phyloP scores from a whole-genome alignment of 352 stramenopile species.

The Phytophthora tubulina region DNA sequence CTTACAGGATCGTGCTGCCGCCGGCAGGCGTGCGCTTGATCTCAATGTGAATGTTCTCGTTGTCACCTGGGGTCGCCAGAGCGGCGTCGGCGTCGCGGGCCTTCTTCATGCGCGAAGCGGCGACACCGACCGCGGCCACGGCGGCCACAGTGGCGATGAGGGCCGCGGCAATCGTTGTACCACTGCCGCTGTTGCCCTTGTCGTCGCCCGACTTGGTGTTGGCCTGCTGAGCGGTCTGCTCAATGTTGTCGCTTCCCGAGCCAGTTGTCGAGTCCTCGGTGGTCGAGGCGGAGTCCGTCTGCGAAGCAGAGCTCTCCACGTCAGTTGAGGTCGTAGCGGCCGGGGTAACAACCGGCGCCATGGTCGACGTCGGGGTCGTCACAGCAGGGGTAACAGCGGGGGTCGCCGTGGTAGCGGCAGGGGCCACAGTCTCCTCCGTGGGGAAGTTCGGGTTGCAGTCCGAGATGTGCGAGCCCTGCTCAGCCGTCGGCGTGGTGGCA shows the following conservation, averaged over 20 bases:
- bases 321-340: conserved; percentile 11
- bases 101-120: conserved; percentile 41
- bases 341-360: conserved; percentile 6
- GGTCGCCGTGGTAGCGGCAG: conserved; percentile 11
- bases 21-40: conserved; percentile 52
- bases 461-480: conserved; percentile 28
- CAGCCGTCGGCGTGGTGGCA: conserved; percentile 9
- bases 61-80: conserved; percentile 39
- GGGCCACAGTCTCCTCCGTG: conserved; percentile 27
- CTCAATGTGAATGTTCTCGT: conserved; percentile 50
- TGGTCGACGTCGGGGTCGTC: conserved; percentile 18
- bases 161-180: background rate
- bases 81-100: conserved; percentile 30
- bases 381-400: conserved; percentile 26
- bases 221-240: conserved; percentile 36
- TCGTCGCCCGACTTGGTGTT: conserved; percentile 44
- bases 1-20: conserved; percentile 57
- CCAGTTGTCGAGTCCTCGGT: conserved; percentile 13
- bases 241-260: conserved; percentile 27
- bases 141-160: conserved; percentile 33
- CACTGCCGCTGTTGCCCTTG: background rate
- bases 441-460: conserved; percentile 55
- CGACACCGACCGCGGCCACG: conserved; percentile 46
- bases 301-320: conserved; percentile 23
- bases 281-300: conserved; percentile 15